These are phyloP conservation scores for Crithidia sp. DNA, from an alignment of 208 protist genomes.

Conservation along the genomic window DNA sequence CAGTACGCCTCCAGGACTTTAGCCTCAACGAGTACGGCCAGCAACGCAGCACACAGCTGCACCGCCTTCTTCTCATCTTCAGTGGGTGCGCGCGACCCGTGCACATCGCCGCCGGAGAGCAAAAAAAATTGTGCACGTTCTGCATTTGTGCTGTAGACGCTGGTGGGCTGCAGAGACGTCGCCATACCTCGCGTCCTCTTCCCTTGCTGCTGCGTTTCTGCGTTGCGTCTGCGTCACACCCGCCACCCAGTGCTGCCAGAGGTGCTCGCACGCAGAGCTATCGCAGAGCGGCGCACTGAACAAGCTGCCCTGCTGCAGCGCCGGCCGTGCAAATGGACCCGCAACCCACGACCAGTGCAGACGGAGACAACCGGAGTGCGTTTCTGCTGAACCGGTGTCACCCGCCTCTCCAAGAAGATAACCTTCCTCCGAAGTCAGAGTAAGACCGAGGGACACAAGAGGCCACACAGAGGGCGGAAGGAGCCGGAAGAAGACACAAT, in stretches of 20 bases:
- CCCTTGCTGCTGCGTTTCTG: too few species aligned
- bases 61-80: neutral
- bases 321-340: too few species aligned
- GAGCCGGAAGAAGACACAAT: neutral
- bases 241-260: conserved; percentile 8
- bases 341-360: conserved; percentile 15
- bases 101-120: neutral
- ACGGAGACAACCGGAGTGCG: neutral
- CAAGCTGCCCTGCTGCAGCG: neutral
- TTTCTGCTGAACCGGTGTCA: neutral
- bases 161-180: neutral
- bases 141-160: neutral
- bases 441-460: neutral
- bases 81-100: neutral
- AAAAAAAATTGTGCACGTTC: neutral
- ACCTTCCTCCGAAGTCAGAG: neutral
- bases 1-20: neutral
- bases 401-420: too few species aligned
- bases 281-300: neutral
- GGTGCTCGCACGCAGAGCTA: neutral
- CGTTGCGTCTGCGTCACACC: neutral
- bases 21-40: neutral
- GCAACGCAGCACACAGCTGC: neutral
- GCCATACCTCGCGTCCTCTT: neutral
- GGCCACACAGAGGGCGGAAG: neutral